Percentiles rank a stretch among this genome's conserved stretches.
These are phyloP conservation scores for Auriscalpium orientale DNA, from an alignment of 768 basidiomycete genomes.

Conservation along the genomic window DNA sequence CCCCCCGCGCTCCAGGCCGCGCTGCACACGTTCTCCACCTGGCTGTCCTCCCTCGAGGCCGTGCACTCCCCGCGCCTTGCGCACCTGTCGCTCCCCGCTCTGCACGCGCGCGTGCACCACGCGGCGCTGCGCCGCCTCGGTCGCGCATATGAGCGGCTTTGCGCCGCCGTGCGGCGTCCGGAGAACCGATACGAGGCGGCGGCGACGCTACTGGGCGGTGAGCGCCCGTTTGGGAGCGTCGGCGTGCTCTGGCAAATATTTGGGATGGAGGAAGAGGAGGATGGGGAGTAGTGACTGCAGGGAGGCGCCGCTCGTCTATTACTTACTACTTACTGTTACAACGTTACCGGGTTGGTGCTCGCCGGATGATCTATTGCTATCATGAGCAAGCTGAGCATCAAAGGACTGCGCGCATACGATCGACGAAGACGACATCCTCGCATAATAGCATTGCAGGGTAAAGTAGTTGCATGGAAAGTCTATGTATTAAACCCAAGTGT, in stretches of 20 bases:
- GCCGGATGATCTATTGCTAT: no score
- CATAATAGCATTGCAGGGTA: neutral
- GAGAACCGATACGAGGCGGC: conserved; percentile 89
- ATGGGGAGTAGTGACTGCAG: neutral
- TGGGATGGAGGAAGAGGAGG: conserved; percentile 48
- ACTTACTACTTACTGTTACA: no score
- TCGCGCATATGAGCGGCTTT: conserved; percentile 62
- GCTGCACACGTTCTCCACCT: conserved; percentile 67
- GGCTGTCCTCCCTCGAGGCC: conserved; percentile 79
- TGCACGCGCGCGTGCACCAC: conserved; percentile 69
- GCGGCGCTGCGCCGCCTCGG: conserved; percentile 64
- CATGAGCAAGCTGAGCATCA: no score
- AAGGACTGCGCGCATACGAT: no score
- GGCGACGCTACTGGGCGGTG: conserved; percentile 72
- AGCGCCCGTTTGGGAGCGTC: conserved; percentile 77
- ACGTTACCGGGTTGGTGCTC: no score
- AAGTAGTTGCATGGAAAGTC: neutral
- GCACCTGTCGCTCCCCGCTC: conserved; percentile 56
- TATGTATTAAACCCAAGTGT: neutral
- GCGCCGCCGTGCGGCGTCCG: conserved; percentile 66
- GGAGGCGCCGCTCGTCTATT: no score
- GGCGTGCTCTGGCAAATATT: conserved; percentile 71
- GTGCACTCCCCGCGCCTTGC: conserved; percentile 75
- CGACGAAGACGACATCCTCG: neutral
- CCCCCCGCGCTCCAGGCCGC: conserved; percentile 55